These are phyloP conservation scores for Chlorencoelia australis DNA, from an alignment of 2,329 filamentous ascomycete genomes.

Conservation along the genomic window DNA sequence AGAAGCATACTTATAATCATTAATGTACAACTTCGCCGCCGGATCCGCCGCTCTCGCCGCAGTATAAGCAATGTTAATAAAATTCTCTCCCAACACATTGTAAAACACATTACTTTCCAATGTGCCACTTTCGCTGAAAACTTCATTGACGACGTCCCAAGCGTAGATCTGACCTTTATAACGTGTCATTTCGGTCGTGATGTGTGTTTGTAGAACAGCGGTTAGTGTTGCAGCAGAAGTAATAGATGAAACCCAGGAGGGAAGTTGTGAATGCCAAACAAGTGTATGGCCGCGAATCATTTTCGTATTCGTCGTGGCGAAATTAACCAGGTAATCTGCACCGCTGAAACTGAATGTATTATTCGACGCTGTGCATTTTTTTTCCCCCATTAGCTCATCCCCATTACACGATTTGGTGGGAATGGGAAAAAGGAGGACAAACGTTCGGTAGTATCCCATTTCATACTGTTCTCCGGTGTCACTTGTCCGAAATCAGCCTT, in stretches of 20 bases:
- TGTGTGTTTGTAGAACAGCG: slow-evolving; percentile 47
- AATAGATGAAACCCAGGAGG: slow-evolving; percentile 48
- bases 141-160: slow-evolving; percentile 57
- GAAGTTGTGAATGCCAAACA: slow-evolving; percentile 53
- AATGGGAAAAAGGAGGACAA: no score
- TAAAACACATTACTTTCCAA: slow-evolving; percentile 42
- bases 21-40: slow-evolving; percentile 62
- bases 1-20: slow-evolving; percentile 50
- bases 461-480: slow-evolving; percentile 60
- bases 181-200: slow-evolving; percentile 44
- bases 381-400: no score
- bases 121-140: slow-evolving; percentile 37
- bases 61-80: slow-evolving; percentile 59
- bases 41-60: slow-evolving; percentile 59
- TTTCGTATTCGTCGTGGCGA: slow-evolving; percentile 44
- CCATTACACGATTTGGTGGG: no score
- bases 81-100: slow-evolving; percentile 58
- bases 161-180: slow-evolving; percentile 55
- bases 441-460: slow-evolving; percentile 50
- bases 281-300: slow-evolving; percentile 56
- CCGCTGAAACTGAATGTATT: slow-evolving; percentile 44
- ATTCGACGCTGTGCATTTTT: slow-evolving; percentile 21
- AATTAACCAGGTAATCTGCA: slow-evolving; percentile 52
- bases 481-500: slow-evolving; percentile 52
- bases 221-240: slow-evolving; percentile 37